Evolutionary conservation across 2,329 filamentous ascomycete species (phyloP), one percentile per base, ranked within the genome.

Genomic region (Paraphoma chrysanthemicola): DNA sequence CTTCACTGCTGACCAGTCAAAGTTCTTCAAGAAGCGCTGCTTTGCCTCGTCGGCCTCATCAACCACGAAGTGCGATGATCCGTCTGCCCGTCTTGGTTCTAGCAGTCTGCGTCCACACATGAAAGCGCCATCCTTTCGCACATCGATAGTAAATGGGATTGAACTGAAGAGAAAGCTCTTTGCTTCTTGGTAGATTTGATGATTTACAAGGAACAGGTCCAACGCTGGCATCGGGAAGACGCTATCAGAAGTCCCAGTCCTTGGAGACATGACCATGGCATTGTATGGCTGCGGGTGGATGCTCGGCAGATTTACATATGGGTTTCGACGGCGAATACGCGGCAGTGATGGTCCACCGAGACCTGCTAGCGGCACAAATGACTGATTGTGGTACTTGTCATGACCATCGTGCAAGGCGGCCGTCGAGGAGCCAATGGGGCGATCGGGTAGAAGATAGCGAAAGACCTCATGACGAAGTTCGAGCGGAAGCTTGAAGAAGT

Each of bases 31-130:
- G 38, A 76, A 74, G 6, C 54, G 60, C 16, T 64, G 57, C n/a
- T 59, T 67, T 3, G 56, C 48, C 6, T 48, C 51, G 16, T 70
- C 63, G 11, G 56, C 54, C 18, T 67, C 59, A 33, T 68, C 62
- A 2, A 53, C 47, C 10, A 57, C 29, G 33, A 56, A 56, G 28
- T 70, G 64, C 5, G 60, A 58, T 16, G 62, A 62, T 2, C 72
- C 68, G 49, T 75, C 72, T 29, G 66, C 64, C 23, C 67, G 58
- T 42, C 54, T 62, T 0, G 73, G 71, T 31, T 69, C 68, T 11
- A 75, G 54, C 14, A 76, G 63, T 10, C 70, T 57, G 44, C 68
- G 62, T 11, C 71, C 69, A 48, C 72, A 74, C 66, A 76, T 74
- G 52, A 69, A 72, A 1, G 69, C 66, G 9, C 73, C 73, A 18